phyloP scores from a whole-genome alignment of 2,329 filamentous ascomycete species.

The Malbranchea zuffiana region DNA sequence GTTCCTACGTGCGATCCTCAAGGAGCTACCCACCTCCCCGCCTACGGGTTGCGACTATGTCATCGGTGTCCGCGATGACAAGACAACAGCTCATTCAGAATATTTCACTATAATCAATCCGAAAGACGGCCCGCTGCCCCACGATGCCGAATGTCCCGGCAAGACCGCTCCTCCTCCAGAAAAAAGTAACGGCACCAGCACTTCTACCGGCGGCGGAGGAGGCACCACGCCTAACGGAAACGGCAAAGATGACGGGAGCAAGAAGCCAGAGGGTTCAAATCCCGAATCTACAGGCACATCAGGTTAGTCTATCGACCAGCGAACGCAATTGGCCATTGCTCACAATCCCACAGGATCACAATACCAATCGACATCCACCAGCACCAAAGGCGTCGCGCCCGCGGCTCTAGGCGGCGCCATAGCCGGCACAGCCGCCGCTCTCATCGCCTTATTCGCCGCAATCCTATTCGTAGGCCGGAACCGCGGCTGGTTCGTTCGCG shows the following conservation, averaged over 20 bases:
- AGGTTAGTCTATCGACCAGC: too few relatives aligned
- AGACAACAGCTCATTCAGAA: conserved; percentile 6
- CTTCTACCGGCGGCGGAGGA: conserved; percentile 10
- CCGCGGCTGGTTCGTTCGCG: conserved; percentile 11
- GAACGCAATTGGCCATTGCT: too few relatives aligned
- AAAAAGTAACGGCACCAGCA: conserved; percentile 6
- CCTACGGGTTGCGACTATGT: conserved; percentile 13
- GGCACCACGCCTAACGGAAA: conserved; percentile 9
- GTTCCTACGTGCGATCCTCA: conserved; percentile 7
- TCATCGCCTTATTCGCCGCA: conserved; percentile 9
- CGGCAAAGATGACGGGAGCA: too few relatives aligned
- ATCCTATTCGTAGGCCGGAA: conserved; percentile 9
- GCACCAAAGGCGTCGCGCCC: too few relatives aligned
- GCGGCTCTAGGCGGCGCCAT: conserved; percentile 11
- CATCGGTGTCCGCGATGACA: conserved; percentile 7
- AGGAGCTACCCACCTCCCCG: conserved; percentile 8
- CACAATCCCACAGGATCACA: too few relatives aligned
- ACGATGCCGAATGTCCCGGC: conserved; percentile 6
- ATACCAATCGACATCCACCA: too few relatives aligned
- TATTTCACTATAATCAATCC: conserved; percentile 14
- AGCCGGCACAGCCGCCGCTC: conserved; percentile 9
- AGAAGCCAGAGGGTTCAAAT: too few relatives aligned
- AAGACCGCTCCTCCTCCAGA: background rate
- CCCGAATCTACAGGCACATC: too few relatives aligned
- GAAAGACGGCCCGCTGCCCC: conserved; percentile 9